A percentile compares a stretch with the other conserved stretches of the same genome.
These are phyloP conservation scores for Alloteropsis semialata DNA, from an alignment of 176 grass and related monocot species.

Conservation along the genomic window DNA sequence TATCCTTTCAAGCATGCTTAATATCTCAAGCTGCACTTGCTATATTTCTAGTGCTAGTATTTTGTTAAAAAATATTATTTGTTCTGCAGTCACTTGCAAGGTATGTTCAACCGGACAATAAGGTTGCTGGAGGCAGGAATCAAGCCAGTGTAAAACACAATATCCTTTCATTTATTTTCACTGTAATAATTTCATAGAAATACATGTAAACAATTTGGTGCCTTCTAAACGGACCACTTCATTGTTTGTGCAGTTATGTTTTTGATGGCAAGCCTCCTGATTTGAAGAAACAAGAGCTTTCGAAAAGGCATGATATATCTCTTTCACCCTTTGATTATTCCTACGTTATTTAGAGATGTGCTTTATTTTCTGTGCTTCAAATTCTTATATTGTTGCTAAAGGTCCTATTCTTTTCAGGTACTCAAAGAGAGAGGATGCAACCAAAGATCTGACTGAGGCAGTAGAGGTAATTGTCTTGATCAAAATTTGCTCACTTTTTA, in stretches of 20 bases:
- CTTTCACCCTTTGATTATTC: constrained; percentile 1
- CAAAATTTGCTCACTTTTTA: not conserved
- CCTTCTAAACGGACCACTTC: not conserved
- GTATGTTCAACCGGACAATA: constrained; percentile 97
- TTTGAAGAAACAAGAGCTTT: constrained; percentile 83
- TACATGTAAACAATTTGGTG: not conserved
- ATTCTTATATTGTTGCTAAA: not conserved
- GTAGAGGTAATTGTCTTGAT: constrained; percentile 58
- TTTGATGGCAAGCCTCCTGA: constrained; percentile 98
- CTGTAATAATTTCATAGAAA: not conserved
- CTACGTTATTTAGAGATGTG: not conserved
- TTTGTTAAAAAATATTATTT: not conserved
- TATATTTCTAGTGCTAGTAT: not conserved
- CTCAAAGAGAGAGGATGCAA: constrained; percentile 91
- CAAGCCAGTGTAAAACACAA: constrained; percentile 80
- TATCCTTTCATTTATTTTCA: constrained; percentile 11
- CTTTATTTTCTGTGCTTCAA: not conserved
- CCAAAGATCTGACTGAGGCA: constrained; percentile 65
- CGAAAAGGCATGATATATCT: constrained; percentile 57
- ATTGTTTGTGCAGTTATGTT: constrained; percentile 70
- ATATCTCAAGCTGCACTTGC: not conserved
- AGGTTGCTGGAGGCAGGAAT: constrained; percentile 91
- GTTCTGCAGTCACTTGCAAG: constrained; percentile 73
- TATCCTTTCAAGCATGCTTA: not conserved
- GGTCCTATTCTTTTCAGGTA: constrained; percentile 39